Evolutionary conservation across 2,329 filamentous ascomycete species (phyloP).

Genomic region (Aureobasidium sp.): DNA sequence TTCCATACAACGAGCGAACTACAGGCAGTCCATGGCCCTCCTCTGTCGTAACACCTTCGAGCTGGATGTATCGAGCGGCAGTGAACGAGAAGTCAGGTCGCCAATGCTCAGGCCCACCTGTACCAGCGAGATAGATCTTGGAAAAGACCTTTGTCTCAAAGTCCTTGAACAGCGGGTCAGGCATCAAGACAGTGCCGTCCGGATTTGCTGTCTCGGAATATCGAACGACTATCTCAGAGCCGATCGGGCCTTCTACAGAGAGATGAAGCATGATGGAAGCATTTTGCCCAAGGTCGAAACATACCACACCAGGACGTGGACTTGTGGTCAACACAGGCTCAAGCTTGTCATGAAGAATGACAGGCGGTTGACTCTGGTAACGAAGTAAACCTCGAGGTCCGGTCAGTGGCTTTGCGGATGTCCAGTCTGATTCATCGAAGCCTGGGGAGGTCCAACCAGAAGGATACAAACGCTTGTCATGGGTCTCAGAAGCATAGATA

Average conservation of each 20-base stretch:
- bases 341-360: slow-evolving; percentile 42
- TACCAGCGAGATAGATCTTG: slow-evolving; percentile 39
- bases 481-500: slow-evolving; percentile 46
- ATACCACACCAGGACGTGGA: slow-evolving; percentile 30
- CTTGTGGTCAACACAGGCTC: slow-evolving; percentile 31
- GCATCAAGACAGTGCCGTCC: slow-evolving; percentile 43
- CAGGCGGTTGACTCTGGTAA: slow-evolving; percentile 47
- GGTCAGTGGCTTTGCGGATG: slow-evolving; percentile 41
- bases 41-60: slow-evolving; percentile 41
- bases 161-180: slow-evolving; percentile 44
- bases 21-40: slow-evolving; percentile 34
- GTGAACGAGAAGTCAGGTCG: slow-evolving; percentile 49
- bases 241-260: slow-evolving; percentile 31
- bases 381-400: slow-evolving; percentile 43
- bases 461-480: slow-evolving; percentile 41
- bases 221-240: slow-evolving; percentile 35
- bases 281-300: slow-evolving; percentile 39
- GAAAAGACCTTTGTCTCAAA: slow-evolving; percentile 45
- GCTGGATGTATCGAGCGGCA: slow-evolving; percentile 46
- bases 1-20: slow-evolving; percentile 39
- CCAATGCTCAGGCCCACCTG: slow-evolving; percentile 37
- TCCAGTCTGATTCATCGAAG: slow-evolving; percentile 37
- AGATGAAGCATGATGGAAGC: slow-evolving; percentile 38
- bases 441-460: slow-evolving; percentile 37
- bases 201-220: slow-evolving; percentile 37